Conservation (phyloP, 306 rosid genomes). For the Cucurbita argyrosperma region DNA sequence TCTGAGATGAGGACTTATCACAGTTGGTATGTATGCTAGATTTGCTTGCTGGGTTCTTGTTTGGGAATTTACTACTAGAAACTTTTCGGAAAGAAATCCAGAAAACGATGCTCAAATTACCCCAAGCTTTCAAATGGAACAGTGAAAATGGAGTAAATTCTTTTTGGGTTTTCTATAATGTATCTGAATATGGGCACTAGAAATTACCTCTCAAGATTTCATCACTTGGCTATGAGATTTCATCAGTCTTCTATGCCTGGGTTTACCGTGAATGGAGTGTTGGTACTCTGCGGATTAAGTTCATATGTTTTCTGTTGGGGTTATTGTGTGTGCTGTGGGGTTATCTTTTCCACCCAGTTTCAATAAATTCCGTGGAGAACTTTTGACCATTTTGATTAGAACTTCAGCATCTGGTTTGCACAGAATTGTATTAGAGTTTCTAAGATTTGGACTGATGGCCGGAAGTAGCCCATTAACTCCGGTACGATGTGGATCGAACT, state of each 20-base stretch:
- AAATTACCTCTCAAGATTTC: background rate
- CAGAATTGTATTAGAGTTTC: background rate
- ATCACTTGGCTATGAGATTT: background rate
- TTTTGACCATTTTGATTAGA: background rate
- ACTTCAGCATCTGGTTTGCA: background rate
- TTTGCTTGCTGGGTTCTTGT: background rate
- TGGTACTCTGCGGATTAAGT: background rate
- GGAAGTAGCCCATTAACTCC: background rate
- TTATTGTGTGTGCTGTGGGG: background rate
- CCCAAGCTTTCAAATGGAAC: background rate
- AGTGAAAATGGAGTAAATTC: slow-evolving; percentile 1
- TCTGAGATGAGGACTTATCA: background rate
- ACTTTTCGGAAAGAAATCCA: background rate
- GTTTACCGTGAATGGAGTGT: background rate
- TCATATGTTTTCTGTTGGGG: background rate
- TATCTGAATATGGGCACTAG: background rate
- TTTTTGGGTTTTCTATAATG: background rate
- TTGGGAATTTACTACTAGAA: background rate
- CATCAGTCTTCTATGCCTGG: background rate
- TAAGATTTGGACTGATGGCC: background rate
- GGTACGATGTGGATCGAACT: background rate
- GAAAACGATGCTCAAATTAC: background rate
- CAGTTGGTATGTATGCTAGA: background rate
- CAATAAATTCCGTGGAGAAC: background rate
- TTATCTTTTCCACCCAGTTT: background rate